Conservation (phyloP, 345 rosid genomes). For the Populus euphratica region DNA sequence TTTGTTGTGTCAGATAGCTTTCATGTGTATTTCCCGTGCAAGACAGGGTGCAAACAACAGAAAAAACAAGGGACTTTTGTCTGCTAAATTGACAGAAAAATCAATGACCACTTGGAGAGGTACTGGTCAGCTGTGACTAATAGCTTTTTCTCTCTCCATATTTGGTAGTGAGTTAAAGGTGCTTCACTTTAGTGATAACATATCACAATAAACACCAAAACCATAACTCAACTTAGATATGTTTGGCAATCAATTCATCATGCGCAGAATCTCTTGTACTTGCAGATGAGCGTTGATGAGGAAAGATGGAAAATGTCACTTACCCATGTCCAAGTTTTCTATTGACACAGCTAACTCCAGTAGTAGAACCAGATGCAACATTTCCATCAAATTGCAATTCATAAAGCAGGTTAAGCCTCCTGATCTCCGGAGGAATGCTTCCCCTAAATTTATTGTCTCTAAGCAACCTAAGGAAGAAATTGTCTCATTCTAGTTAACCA, state of each 20-base stretch:
- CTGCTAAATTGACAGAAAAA: neutral
- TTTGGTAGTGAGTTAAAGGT: neutral
- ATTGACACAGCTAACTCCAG: conserved; percentile 36
- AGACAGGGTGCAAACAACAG: neutral
- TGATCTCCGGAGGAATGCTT: conserved; percentile 38
- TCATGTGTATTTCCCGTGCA: neutral
- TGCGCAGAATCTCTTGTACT: neutral
- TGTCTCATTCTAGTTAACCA: conserved; percentile 9
- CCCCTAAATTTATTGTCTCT: conserved; percentile 64
- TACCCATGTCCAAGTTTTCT: conserved; percentile 71
- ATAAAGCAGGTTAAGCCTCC: conserved; percentile 51
- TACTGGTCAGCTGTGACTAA: neutral
- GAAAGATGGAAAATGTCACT: conserved; percentile 14
- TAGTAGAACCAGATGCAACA: conserved; percentile 23
- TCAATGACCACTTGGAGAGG: neutral
- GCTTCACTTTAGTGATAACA: neutral
- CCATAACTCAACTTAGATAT: neutral
- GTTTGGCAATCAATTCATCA: neutral
- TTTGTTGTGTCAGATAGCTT: neutral
- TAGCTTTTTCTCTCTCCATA: neutral
- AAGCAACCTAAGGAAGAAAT: conserved; percentile 54
- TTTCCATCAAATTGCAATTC: conserved; percentile 55
- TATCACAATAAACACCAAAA: neutral
- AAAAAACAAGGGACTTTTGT: neutral
- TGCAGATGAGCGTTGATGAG: neutral